Evolutionary conservation across 805 yeast genomes (phyloP).

Genomic region (Candida quercuum): DNA sequence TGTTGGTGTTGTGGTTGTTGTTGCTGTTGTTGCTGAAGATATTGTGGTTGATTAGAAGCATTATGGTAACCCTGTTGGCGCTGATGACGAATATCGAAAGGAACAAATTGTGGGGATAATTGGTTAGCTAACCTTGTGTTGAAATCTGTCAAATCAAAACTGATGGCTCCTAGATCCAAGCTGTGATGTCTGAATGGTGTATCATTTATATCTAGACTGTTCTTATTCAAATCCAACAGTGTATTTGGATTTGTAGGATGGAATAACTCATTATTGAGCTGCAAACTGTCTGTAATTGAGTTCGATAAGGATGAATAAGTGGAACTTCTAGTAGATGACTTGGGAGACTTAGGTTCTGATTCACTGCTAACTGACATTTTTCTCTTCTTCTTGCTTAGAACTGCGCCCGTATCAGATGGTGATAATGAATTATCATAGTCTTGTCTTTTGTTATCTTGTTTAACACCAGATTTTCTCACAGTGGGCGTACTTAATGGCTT

Average conservation of each 20-base stretch:
- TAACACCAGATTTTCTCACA: too few relatives aligned
- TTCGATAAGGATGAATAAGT: too few relatives aligned
- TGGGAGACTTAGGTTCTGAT: neutral
- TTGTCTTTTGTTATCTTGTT: too few relatives aligned
- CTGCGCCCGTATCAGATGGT: conserved; percentile 5
- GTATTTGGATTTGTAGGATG: neutral
- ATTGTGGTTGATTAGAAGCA: neutral
- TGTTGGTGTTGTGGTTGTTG: neutral
- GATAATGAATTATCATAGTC: too few relatives aligned
- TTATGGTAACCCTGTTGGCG: neutral
- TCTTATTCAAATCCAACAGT: conserved; percentile 10
- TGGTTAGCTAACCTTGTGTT: conserved; percentile 1
- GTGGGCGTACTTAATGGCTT: too few relatives aligned
- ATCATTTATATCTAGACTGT: conserved; percentile 19
- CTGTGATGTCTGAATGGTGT: conserved; percentile 23
- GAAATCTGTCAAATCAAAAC: conserved; percentile 12
- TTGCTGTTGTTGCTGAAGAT: neutral
- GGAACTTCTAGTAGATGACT: conserved; percentile 1
- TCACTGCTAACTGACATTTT: too few relatives aligned
- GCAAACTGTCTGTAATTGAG: neutral
- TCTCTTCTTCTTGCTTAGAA: conserved; percentile 6
- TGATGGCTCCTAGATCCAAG: conserved; percentile 15
- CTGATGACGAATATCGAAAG: neutral
- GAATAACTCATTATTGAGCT: neutral
- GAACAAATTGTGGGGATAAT: conserved; percentile 12